A percentile compares a stretch with the other conserved stretches of the same genome.
Evolutionary conservation across 352 stramenopile species (phyloP).

Genomic region (Globisporangium paroecandrum): DNA sequence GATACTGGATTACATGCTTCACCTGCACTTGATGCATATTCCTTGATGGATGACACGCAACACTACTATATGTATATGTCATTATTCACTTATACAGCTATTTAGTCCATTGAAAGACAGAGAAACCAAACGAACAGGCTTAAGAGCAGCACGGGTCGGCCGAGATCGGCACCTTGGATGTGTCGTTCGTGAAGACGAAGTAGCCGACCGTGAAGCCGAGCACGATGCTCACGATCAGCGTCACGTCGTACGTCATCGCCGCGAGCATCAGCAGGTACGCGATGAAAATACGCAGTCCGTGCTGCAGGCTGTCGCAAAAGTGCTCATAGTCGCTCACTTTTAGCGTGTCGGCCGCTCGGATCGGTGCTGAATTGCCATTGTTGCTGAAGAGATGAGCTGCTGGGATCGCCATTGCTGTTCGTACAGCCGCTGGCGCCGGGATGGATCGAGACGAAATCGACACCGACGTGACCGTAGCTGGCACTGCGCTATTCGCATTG

Average conservation of each 20-base stretch:
- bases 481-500: constrained; percentile 11
- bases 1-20: too few relatives aligned
- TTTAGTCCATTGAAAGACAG: background rate
- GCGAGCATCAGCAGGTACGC: constrained; percentile 81
- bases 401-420: constrained; percentile 4
- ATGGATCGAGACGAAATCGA: constrained; percentile 15
- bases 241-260: constrained; percentile 77
- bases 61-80: background rate
- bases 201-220: constrained; percentile 61
- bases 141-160: constrained; percentile 70
- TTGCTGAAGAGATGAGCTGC: constrained; percentile 9
- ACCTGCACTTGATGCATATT: too few relatives aligned
- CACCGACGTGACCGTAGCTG: constrained; percentile 18
- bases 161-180: constrained; percentile 59
- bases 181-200: constrained; percentile 68
- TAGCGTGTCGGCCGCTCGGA: background rate
- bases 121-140: background rate
- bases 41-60: background rate
- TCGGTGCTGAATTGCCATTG: constrained; percentile 12
- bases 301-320: constrained; percentile 55
- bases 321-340: constrained; percentile 57
- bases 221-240: constrained; percentile 60
- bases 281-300: constrained; percentile 60
- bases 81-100: background rate
- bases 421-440: constrained; percentile 3